Conservation (phyloP, 225 moss, liverwort and hornwort genomes). For the Physcomitrellopsis africana region DNA sequence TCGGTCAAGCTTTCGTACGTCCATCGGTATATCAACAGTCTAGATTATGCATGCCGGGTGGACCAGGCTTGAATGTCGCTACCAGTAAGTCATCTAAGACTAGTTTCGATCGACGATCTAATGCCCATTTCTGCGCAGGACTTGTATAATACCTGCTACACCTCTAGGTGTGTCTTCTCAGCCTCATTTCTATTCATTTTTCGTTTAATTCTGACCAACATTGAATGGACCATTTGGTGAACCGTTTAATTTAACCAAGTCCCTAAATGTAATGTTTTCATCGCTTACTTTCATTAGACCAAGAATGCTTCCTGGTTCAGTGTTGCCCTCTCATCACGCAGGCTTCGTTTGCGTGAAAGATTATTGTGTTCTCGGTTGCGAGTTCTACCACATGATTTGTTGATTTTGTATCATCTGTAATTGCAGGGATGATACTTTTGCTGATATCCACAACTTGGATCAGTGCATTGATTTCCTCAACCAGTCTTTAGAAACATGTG, state of each 20-base stretch:
- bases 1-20: no score
- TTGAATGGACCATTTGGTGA: neutral
- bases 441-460: conserved; percentile 74
- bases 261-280: neutral
- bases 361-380: neutral
- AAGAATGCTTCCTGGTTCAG: conserved; percentile 4
- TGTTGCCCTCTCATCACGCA: neutral
- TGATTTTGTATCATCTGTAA: neutral
- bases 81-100: neutral
- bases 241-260: no score
- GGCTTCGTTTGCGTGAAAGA: neutral
- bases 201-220: neutral
- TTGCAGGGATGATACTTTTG: conserved; percentile 70
- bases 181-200: neutral
- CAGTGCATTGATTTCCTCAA: conserved; percentile 79
- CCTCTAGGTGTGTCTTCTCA: conserved; percentile 31
- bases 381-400: neutral
- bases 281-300: neutral
- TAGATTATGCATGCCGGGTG: no score
- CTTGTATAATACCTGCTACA: conserved; percentile 40
- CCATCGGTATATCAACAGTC: no score
- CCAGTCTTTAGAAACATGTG: conserved; percentile 71
- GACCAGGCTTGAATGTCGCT: neutral
- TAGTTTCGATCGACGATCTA: neutral
- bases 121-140: conserved; percentile 33